Percentiles rank a stretch among this genome's conserved stretches.
Evolutionary conservation across 2,329 filamentous ascomycete genomes (phyloP).

Genomic region (Lithohypha guttulata): DNA sequence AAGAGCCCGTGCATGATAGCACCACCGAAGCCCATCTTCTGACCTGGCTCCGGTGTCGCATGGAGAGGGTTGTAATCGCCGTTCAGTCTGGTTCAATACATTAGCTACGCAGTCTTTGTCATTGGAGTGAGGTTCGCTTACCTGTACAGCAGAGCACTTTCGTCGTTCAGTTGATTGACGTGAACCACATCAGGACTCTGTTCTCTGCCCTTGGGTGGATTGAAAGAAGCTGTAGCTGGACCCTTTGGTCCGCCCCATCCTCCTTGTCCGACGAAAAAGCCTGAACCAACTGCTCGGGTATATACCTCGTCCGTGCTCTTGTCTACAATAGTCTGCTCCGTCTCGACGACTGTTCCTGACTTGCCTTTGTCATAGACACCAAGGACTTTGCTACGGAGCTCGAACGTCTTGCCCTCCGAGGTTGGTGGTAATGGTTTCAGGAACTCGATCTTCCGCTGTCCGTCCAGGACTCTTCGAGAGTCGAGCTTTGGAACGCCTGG

Average conservation of each 20-base stretch:
- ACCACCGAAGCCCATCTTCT: conserved; percentile 85
- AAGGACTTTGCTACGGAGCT: conserved; percentile 64
- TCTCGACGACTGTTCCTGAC: conserved; percentile 69
- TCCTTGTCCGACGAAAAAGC: conserved; percentile 73
- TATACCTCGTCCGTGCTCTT: conserved; percentile 59
- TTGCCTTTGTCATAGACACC: conserved; percentile 88
- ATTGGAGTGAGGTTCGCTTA: too few relatives aligned
- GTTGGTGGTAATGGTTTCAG: conserved; percentile 63
- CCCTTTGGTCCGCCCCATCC: conserved; percentile 85
- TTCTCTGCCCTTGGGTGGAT: conserved; percentile 56
- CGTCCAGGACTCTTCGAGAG: conserved; percentile 63
- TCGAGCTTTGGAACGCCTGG: conserved; percentile 69
- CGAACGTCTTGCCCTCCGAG: conserved; percentile 62
- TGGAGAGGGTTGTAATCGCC: conserved; percentile 93
- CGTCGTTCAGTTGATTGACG: conserved; percentile 57
- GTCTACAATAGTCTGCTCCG: conserved; percentile 67
- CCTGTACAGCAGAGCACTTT: conserved; percentile 67
- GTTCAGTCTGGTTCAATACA: conserved; percentile 52
- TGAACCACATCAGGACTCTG: conserved; percentile 57
- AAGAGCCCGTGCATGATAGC: conserved; percentile 82
- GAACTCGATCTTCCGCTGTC: conserved; percentile 70
- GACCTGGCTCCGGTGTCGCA: conserved; percentile 71
- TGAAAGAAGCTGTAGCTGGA: conserved; percentile 66
- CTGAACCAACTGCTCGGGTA: conserved; percentile 55
- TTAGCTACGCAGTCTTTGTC: neutral